These are phyloP conservation scores for Diaporthe sp. DNA, from an alignment of 2,329 filamentous ascomycete genomes.

Conservation along the genomic window DNA sequence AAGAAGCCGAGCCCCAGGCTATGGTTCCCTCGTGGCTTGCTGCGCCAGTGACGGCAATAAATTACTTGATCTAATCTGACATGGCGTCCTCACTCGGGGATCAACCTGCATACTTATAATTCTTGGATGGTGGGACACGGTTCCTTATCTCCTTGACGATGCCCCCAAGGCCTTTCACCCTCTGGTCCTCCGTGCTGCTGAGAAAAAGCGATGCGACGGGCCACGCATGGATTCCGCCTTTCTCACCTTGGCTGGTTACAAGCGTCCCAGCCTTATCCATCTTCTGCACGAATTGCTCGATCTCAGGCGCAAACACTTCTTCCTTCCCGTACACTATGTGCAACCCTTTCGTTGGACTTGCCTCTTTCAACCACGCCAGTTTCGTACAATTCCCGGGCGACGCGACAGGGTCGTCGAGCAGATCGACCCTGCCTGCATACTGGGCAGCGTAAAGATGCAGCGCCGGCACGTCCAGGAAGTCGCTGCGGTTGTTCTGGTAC, in stretches of 20 bases:
- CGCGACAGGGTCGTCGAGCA: constrained; percentile 67
- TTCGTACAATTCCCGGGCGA: constrained; percentile 82
- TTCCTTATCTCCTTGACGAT: constrained; percentile 57
- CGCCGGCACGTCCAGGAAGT: constrained; percentile 79
- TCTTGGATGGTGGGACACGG: constrained; percentile 42
- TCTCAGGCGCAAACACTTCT: constrained; percentile 83
- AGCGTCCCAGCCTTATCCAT: constrained; percentile 67
- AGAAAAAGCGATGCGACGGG: constrained; percentile 78
- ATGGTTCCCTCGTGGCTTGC: constrained; percentile 61
- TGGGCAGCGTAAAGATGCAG: constrained; percentile 79
- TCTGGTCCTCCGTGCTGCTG: constrained; percentile 61
- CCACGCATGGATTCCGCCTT: constrained; percentile 84
- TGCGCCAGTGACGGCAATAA: constrained; percentile 43
- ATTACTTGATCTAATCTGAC: constrained; percentile 79
- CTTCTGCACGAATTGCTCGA: constrained; percentile 70
- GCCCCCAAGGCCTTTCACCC: constrained; percentile 64
- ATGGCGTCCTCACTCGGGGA: constrained; percentile 47
- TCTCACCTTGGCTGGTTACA: constrained; percentile 72
- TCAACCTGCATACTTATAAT: constrained; percentile 46
- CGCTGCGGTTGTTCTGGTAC: constrained; percentile 78
- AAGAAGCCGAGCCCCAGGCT: constrained; percentile 66
- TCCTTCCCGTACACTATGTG: constrained; percentile 81
- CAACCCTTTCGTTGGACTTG: constrained; percentile 76
- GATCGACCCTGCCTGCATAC: constrained; percentile 70
- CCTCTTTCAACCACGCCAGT: constrained; percentile 74